Evolutionary conservation across 2,329 filamentous ascomycete species (phyloP).

Genomic region (Aurifilum marmelostoma): DNA sequence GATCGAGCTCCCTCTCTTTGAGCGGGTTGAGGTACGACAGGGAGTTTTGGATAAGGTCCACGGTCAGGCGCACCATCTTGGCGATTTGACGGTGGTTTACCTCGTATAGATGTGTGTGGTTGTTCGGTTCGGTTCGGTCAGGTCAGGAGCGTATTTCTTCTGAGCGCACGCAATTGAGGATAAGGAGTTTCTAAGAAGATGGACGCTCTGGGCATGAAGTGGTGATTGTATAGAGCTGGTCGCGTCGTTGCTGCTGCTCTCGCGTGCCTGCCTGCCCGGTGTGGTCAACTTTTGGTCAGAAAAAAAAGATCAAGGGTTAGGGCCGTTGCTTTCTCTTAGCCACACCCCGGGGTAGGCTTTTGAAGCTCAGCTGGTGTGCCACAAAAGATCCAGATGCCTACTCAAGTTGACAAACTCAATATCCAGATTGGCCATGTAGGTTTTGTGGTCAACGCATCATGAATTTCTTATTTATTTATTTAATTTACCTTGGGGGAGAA

Average conservation of each 20-base stretch:
- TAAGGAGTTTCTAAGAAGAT: neutral
- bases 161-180: neutral
- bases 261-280: slow-evolving; percentile 20
- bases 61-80: slow-evolving; percentile 84
- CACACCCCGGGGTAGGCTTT: neutral
- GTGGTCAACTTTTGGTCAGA: slow-evolving; percentile 17
- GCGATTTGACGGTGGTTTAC: slow-evolving; percentile 23
- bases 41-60: slow-evolving; percentile 90
- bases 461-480: too few relatives aligned
- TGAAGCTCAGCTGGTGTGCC: neutral
- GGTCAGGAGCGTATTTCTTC: neutral
- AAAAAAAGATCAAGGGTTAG: slow-evolving; percentile 13
- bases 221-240: slow-evolving; percentile 1
- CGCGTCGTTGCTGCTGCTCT: slow-evolving; percentile 17
- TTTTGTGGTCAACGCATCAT: neutral
- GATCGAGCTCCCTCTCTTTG: slow-evolving; percentile 98
- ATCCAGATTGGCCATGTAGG: neutral
- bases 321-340: neutral
- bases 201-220: neutral
- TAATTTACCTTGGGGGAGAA: too few relatives aligned
- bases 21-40: slow-evolving; percentile 98
- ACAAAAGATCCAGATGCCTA: neutral
- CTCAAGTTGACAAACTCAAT: neutral
- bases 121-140: neutral
- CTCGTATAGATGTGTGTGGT: slow-evolving; percentile 14